Base-by-base conservation (phyloP, 1,284 basidiomycete species). In the Ustilago crameri region DNA sequence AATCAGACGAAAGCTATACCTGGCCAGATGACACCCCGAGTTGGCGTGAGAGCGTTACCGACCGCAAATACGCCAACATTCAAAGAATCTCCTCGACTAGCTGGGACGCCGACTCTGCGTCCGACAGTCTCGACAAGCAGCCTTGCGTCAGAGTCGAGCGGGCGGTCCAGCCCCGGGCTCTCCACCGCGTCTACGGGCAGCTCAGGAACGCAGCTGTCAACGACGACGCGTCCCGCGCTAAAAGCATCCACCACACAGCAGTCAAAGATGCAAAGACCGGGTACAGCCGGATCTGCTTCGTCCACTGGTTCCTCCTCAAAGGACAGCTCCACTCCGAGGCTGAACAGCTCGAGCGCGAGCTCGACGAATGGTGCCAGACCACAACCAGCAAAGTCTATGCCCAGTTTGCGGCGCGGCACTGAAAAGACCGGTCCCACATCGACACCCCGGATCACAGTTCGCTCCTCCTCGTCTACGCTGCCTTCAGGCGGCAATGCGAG, bases 371-470 rank as follows among this genome's bases (percentile, higher is more conserved):
- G 30, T n/a, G 17, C 52, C 10, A 57, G 35, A 27, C 68, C 68
- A 9, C 58, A 71, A 18, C 68, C 68, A 0, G 54, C 55, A 10
- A 52, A 52, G 3, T 71, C 68, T 3, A 71, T 71, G 68, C 68
- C 68, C 5, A 71, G 68, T 44, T 43, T 71, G n/a, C 57, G 67
- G 30, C 62, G 60, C 0, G 38, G 43, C 12, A 43, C 43, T 32
- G 66, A 70, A 3, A 56, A 58, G 41, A 34, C 59, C 9, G 50
- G 44, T 9, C 53, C 57, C 18, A 63, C 60, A 0, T 57, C 51
- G 34, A 65, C 68, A 24, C 68, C 62, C 2, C 47, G 68, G 2
- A 71, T 71, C 49, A 71, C 68, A 3, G 58, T 66, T 1, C 68
- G 68, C 9, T 71, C 68, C 4, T 46, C 58, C 2, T 57, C 62